phyloP scores from a whole-genome alignment of 163 green algal species.

The Volvox carteri region DNA sequence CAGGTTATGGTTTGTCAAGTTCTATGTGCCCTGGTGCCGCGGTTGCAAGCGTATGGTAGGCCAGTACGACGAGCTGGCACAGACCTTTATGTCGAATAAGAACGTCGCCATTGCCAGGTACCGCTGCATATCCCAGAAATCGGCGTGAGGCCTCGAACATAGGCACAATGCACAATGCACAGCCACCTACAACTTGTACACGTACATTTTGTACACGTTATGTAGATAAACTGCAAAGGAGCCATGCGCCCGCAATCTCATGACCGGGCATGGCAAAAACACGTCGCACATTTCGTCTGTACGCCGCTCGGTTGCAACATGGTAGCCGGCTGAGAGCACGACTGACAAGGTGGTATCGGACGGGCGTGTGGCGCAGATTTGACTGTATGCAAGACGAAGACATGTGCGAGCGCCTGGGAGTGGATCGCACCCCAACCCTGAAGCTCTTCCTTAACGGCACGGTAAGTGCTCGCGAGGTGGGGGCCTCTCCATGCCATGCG shows the following conservation, averaged over 20 bases:
- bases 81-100: neutral
- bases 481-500: too few relatives aligned
- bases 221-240: too few relatives aligned
- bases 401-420: slow-evolving; percentile 4
- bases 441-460: slow-evolving; percentile 41
- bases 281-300: too few relatives aligned
- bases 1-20: slow-evolving; percentile 44
- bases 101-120: slow-evolving; percentile 9
- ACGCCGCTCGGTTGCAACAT: too few relatives aligned
- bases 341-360: neutral
- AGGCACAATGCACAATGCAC: too few relatives aligned
- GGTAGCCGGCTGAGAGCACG: neutral
- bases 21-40: slow-evolving; percentile 48
- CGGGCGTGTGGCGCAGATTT: slow-evolving; percentile 4
- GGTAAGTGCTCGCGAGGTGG: too few relatives aligned
- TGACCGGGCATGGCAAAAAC: too few relatives aligned
- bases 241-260: too few relatives aligned
- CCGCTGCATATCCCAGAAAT: neutral
- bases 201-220: too few relatives aligned
- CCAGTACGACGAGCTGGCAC: slow-evolving; percentile 25
- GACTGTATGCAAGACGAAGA: slow-evolving; percentile 51
- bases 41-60: slow-evolving; percentile 52
- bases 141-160: too few relatives aligned
- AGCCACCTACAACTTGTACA: too few relatives aligned
- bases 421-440: slow-evolving; percentile 39